Base-by-base conservation (phyloP, 2,329 filamentous ascomycete genomes). In the Clarireedia sp. region DNA sequence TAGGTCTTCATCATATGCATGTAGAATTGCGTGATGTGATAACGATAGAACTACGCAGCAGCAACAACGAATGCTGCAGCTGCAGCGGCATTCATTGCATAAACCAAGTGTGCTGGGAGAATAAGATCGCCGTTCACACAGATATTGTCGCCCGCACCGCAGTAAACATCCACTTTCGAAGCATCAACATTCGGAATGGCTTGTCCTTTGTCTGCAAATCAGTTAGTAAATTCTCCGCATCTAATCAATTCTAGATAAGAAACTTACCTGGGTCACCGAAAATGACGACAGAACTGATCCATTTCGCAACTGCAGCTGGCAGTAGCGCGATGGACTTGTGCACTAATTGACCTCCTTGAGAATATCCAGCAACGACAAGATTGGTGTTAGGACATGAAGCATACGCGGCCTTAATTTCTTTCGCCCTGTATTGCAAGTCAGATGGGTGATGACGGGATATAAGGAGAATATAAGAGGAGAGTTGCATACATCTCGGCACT, bases 81-180 rank as follows among this genome's bases (percentile, higher is more conserved):
- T 8, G 64, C 64, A 3, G 59, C 57, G 0, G 69, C 72, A 64
- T 73, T 57, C 3, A 46, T 23, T 1, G 62, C 69, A 57, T 78
- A 78, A 2, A 65, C 66, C 36, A 72, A 52, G 65, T 77, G 75
- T 6, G 72, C 61, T 7, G 68, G 69, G 21, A 73, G 64, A 5
- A 73, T 64, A 51, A 74, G 68, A 21, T 72, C 62, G 0, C 74
- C 74, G 36, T 77, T 74, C 3, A 65, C 53, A 57, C 79, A 82
- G 5, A 82, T 78, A 9, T 74, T 67, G 59, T 82, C 79, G 0
- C 75, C 78, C 3, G 59, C 46, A 29, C 76, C 72, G 57, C 79
- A 81, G 38, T 75, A 73, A 19, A 77, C 74, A 61, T 76, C 58
- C 2, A 66, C 62, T 54, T 69, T 65, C 2, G 58, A 59, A 7